Percentiles rank a stretch among this genome's conserved stretches.
Conservation (phyloP, 202 grass and related monocot species). For the Cymbopogon flexuosus region DNA sequence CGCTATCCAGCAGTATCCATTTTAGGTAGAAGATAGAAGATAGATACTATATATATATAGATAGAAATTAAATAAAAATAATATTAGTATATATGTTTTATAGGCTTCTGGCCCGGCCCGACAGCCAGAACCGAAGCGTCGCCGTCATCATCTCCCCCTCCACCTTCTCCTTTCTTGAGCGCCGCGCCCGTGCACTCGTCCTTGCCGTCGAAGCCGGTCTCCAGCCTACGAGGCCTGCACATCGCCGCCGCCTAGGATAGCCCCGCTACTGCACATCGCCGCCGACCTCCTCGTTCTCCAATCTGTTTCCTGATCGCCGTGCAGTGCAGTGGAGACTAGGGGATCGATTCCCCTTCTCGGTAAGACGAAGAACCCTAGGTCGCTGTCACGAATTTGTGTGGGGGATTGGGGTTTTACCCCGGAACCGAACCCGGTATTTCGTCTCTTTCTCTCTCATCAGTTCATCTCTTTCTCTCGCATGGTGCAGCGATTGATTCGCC, state of each 20-base stretch:
- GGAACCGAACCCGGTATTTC: neutral
- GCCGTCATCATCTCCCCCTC: neutral
- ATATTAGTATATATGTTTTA: too few relatives aligned
- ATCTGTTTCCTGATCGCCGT: neutral
- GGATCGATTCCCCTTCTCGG: neutral
- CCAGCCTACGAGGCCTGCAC: neutral
- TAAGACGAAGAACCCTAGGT: conserved; percentile 8
- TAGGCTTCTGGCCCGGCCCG: neutral
- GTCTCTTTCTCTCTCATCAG: neutral
- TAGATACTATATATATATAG: too few relatives aligned
- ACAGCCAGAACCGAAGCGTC: neutral
- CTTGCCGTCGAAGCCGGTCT: neutral
- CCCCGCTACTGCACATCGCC: neutral
- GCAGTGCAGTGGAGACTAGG: neutral
- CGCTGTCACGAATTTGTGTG: neutral
- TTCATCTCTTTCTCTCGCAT: neutral
- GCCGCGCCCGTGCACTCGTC: neutral
- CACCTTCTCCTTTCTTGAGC: neutral
- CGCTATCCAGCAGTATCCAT: too few relatives aligned
- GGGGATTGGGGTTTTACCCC: neutral
- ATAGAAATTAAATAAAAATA: too few relatives aligned
- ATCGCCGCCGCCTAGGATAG: neutral
- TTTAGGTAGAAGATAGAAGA: too few relatives aligned
- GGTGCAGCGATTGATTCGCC: neutral
- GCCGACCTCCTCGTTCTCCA: neutral